Conservation (phyloP, 2,329 filamentous ascomycete species). For the Ceratocystiopsis sp. region DNA sequence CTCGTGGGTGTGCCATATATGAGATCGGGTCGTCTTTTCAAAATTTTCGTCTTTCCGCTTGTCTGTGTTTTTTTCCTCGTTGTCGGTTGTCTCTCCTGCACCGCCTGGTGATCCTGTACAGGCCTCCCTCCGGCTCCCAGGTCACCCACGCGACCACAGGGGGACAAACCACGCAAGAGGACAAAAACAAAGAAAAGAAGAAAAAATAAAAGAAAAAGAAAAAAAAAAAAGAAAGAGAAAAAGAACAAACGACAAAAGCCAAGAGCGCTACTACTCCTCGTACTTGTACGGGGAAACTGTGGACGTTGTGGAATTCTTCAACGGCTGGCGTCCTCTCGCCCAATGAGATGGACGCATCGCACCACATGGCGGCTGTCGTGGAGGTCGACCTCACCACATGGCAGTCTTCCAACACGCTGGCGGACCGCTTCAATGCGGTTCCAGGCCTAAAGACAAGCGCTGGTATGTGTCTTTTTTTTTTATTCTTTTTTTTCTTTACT, state of each 20-base stretch:
- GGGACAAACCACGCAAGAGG: no score
- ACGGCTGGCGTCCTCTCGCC: slow-evolving; percentile 2
- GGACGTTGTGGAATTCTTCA: slow-evolving; percentile 1
- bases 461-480: slow-evolving; percentile 26
- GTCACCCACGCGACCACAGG: no score
- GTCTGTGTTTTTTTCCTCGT: no score
- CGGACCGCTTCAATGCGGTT: slow-evolving; percentile 37
- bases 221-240: no score
- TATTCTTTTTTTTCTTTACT: slow-evolving; percentile 4
- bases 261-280: not conserved
- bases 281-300: not conserved
- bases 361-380: slow-evolving; percentile 22
- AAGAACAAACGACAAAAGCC: not conserved
- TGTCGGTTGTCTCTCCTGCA: no score
- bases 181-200: no score
- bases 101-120: no score
- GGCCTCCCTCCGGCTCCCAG: no score
- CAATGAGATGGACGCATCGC: slow-evolving; percentile 19
- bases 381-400: slow-evolving; percentile 34
- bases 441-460: slow-evolving; percentile 42
- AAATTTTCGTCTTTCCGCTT: no score
- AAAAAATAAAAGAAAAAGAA: not conserved
- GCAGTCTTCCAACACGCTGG: slow-evolving; percentile 26
- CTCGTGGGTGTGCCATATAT: no score
- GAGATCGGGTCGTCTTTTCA: no score